Evolutionary conservation across 2,329 filamentous ascomycete genomes (phyloP).

Genomic region (Fusarium sp.): DNA sequence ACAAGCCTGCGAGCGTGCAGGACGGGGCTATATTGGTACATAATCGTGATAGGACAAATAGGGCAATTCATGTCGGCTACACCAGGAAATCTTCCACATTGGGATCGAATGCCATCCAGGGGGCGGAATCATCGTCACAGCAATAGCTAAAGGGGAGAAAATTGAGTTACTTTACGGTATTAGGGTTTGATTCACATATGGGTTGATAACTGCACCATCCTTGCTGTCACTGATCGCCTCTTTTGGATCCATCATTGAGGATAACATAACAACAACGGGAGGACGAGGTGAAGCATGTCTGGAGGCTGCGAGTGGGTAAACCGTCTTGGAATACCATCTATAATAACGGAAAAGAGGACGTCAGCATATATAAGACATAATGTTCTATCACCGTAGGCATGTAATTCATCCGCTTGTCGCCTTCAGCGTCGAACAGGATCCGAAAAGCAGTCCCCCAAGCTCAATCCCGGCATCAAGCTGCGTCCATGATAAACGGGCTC

Average conservation of each 20-base stretch:
- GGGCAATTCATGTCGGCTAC: no score
- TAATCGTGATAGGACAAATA: no score
- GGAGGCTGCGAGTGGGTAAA: not conserved
- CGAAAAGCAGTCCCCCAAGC: not conserved
- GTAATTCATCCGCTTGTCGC: not conserved
- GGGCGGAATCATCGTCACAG: not conserved
- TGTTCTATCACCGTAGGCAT: not conserved
- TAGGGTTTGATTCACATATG: not conserved
- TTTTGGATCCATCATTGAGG: not conserved
- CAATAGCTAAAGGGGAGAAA: not conserved
- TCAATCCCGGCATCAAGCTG: not conserved
- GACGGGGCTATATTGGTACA: no score
- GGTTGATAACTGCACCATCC: not conserved
- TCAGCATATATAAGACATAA: not conserved
- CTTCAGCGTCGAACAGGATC: not conserved
- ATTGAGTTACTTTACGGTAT: not conserved
- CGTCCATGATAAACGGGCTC: not conserved
- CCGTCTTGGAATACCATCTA: not conserved
- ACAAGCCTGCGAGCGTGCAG: no score
- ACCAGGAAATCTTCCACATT: no score
- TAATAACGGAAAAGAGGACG: not conserved
- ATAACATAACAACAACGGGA: not conserved
- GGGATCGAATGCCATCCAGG: not conserved
- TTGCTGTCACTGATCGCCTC: not conserved
- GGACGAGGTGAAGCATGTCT: not conserved